Evolutionary conservation across 1,139 yeast species (phyloP).

Genomic region (Kodamaea fungicola): DNA sequence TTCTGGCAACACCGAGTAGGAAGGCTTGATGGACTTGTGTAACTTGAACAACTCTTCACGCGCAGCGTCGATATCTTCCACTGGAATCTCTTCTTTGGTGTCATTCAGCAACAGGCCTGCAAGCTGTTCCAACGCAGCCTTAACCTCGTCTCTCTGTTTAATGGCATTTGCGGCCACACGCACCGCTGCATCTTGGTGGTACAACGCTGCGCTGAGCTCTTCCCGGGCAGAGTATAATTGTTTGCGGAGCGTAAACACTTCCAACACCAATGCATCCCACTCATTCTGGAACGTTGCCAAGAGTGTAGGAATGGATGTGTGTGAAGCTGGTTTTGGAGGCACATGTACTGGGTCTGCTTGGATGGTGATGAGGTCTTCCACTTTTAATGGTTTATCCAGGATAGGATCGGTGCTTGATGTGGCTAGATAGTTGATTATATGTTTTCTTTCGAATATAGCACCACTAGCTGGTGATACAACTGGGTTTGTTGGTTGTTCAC

Average conservation of each 20-base stretch:
- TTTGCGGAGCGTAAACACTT: conserved; percentile 71
- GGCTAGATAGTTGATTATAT: conserved; percentile 59
- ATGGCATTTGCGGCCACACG: conserved; percentile 76
- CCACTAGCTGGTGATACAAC: conserved; percentile 78
- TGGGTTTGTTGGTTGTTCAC: conserved; percentile 63
- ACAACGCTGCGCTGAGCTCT: conserved; percentile 73
- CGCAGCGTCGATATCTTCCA: conserved; percentile 27
- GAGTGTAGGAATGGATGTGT: conserved; percentile 75
- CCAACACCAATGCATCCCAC: conserved; percentile 87
- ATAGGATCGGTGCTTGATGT: conserved; percentile 78
- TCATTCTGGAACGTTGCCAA: conserved; percentile 77
- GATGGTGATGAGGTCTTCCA: conserved; percentile 58
- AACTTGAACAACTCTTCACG: conserved; percentile 35
- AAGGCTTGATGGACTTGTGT: conserved; percentile 42
- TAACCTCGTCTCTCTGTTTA: conserved; percentile 72
- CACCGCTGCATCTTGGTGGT: conserved; percentile 87
- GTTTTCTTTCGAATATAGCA: conserved; percentile 61
- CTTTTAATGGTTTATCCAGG: conserved; percentile 54
- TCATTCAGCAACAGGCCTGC: conserved; percentile 27
- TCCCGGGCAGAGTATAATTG: conserved; percentile 64
- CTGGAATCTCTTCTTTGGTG: conserved; percentile 13
- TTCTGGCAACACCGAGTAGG: conserved; percentile 24
- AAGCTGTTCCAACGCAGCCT: conserved; percentile 51
- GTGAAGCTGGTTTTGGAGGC: conserved; percentile 49
- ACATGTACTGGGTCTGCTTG: conserved; percentile 20